These are phyloP conservation scores for Penicillium sp. DNA, from an alignment of 2,329 filamentous ascomycete genomes.

Conservation along the genomic window DNA sequence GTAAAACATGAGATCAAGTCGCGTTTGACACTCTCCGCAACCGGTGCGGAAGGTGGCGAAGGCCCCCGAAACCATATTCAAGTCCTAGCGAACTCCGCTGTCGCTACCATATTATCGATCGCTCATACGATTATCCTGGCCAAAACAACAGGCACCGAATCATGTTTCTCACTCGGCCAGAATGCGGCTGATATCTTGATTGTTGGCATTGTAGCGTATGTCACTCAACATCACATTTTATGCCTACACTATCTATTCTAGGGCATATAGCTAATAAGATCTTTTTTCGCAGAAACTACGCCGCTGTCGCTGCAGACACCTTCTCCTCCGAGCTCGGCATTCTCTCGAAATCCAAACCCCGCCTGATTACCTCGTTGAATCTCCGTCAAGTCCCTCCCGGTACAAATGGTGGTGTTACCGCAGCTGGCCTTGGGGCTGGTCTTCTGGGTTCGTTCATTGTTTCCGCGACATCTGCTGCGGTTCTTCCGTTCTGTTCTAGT, in stretches of 20 bases:
- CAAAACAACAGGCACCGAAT: constrained; percentile 11
- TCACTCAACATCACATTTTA: background rate
- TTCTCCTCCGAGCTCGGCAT: constrained; percentile 96
- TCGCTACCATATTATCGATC: constrained; percentile 66
- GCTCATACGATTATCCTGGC: constrained; percentile 50
- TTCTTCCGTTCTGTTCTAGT: constrained; percentile 67
- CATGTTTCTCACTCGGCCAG: constrained; percentile 43
- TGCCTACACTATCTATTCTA: background rate
- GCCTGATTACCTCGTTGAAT: constrained; percentile 78
- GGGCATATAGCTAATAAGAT: background rate
- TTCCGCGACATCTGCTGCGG: constrained; percentile 65
- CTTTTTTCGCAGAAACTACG: constrained; percentile 66
- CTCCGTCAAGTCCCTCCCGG: constrained; percentile 80
- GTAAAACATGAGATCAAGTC: constrained; percentile 87
- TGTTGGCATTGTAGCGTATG: constrained; percentile 44
- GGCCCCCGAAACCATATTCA: constrained; percentile 81
- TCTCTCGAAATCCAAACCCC: constrained; percentile 70
- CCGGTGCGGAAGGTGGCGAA: constrained; percentile 71
- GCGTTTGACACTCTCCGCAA: constrained; percentile 72
- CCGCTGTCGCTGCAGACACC: constrained; percentile 86
- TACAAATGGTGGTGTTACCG: constrained; percentile 89
- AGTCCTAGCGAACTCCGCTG: constrained; percentile 83
- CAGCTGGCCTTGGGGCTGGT: constrained; percentile 71
- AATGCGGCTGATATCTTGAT: constrained; percentile 39
- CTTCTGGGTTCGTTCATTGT: constrained; percentile 69